phyloP scores from a whole-genome alignment of 1,284 basidiomycete genomes.

The Thelephora terrestris region DNA sequence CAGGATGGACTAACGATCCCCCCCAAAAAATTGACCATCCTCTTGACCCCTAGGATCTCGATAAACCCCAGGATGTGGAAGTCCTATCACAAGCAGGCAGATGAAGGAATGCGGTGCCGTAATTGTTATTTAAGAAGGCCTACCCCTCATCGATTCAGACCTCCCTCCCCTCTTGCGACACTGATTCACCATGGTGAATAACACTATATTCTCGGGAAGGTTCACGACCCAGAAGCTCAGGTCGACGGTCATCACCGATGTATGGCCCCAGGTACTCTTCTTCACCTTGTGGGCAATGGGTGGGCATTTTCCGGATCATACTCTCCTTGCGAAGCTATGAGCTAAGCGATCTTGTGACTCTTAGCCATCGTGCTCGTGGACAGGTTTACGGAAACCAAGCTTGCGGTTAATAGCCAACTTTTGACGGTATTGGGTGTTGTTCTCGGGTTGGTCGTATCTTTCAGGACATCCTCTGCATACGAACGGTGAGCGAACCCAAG shows the following conservation, averaged over 20 bases:
- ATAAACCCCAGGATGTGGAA: too few species aligned
- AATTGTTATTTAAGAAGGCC: too few species aligned
- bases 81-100: too few species aligned
- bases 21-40: too few species aligned
- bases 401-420: slow-evolving; percentile 33
- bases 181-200: slow-evolving; percentile 17
- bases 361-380: slow-evolving; percentile 49
- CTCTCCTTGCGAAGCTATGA: neutral
- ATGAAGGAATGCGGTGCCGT: too few species aligned
- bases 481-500: slow-evolving; percentile 39
- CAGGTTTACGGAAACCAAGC: slow-evolving; percentile 29
- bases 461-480: slow-evolving; percentile 44
- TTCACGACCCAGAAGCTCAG: slow-evolving; percentile 37
- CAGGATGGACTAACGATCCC: too few species aligned
- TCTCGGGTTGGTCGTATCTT: slow-evolving; percentile 29
- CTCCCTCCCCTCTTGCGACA: too few species aligned
- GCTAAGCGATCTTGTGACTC: neutral
- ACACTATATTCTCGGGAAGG: slow-evolving; percentile 18
- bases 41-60: too few species aligned
- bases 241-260: slow-evolving; percentile 52
- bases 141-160: too few species aligned
- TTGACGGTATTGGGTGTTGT: slow-evolving; percentile 34
- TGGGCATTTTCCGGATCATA: slow-evolving; percentile 20
- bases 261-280: slow-evolving; percentile 51
- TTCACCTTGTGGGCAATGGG: slow-evolving; percentile 43